phyloP scores from a whole-genome alignment of 1,139 yeast genomes.

The Candida sanyaensis region DNA sequence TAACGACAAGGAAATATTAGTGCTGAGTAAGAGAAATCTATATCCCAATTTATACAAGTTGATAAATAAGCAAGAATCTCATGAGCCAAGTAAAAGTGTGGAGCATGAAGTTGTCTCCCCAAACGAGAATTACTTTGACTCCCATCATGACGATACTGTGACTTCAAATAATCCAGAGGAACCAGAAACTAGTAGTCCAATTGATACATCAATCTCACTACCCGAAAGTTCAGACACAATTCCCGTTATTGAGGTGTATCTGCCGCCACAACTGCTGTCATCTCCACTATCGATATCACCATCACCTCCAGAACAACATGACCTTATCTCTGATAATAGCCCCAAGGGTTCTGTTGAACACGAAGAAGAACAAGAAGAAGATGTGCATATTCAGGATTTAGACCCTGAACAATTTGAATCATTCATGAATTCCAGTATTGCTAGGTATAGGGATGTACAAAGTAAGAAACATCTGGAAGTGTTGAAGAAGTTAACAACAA shows the following conservation, averaged over 20 bases:
- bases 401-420: constrained; percentile 32
- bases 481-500: constrained; percentile 11
- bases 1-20: constrained; percentile 6
- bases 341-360: not conserved
- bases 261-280: not conserved
- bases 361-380: not conserved
- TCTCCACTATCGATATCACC: not conserved
- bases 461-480: constrained; percentile 17
- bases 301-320: too few species aligned
- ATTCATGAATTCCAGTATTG: constrained; percentile 36
- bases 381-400: constrained; percentile 17
- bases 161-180: not conserved
- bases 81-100: not conserved
- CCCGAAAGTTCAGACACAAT: not conserved
- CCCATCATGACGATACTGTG: not conserved
- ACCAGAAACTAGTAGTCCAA: not conserved
- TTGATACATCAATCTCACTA: not conserved
- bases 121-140: constrained; percentile 8
- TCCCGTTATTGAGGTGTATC: not conserved
- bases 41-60: constrained; percentile 14
- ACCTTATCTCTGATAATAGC: not conserved
- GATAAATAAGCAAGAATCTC: constrained; percentile 2
- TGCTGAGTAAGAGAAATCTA: constrained; percentile 4
- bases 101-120: constrained; percentile 1
- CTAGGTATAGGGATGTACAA: constrained; percentile 34